Evolutionary conservation across 306 rosid species (phyloP).

Genomic region (Malus sylvestris): DNA sequence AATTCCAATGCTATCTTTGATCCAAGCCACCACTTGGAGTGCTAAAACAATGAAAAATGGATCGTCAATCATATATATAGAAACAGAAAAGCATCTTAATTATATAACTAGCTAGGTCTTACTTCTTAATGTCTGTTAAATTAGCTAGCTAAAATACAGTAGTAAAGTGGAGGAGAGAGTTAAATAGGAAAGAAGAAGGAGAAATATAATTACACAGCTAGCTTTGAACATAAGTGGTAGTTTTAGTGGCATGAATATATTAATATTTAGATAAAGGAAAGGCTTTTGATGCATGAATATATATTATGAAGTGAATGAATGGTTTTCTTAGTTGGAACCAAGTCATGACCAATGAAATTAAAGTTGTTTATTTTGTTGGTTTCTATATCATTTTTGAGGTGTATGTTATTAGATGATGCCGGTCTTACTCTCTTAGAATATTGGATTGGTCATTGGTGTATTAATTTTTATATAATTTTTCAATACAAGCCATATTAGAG

Average conservation of each 20-base stretch:
- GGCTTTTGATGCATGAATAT: conserved; percentile 1
- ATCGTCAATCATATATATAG: background rate
- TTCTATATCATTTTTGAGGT: background rate
- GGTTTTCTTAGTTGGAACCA: conserved; percentile 13
- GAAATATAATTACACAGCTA: background rate
- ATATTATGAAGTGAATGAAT: background rate
- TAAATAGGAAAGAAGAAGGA: conserved; percentile 3
- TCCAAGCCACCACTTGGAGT: background rate
- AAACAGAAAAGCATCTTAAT: background rate
- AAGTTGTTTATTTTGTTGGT: background rate
- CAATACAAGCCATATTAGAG: background rate
- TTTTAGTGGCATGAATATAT: conserved; percentile 2
- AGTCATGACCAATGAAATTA: background rate
- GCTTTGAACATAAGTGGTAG: conserved; percentile 5
- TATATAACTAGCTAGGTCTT: background rate
- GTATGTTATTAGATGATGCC: background rate
- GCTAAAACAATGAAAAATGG: background rate
- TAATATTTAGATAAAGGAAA: background rate
- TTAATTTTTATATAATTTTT: too few relatives aligned
- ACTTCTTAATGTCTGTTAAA: background rate
- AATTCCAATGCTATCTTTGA: background rate
- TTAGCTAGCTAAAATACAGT: background rate
- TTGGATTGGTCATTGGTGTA: background rate
- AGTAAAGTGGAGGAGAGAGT: background rate
- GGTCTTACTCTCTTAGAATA: background rate